Evolutionary conservation across 2,329 filamentous ascomycete species (phyloP), one percentile per base, ranked within the genome.

Genomic region (Huntiella omanensis): DNA sequence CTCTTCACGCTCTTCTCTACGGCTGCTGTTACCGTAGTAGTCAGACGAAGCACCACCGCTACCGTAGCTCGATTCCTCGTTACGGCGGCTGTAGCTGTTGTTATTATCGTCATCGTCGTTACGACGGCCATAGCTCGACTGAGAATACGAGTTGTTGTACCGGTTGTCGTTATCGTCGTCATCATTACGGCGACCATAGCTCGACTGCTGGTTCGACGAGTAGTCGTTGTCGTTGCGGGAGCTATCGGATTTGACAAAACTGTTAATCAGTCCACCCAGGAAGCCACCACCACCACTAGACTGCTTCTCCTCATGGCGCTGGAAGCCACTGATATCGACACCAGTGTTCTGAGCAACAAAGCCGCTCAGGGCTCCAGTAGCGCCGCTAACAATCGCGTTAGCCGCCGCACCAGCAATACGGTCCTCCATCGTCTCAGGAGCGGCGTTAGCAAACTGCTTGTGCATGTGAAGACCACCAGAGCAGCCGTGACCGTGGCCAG

Each of bases 401-500:
- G 73, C 75, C 11, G 71, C 71, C 6, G 66, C 66, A 40, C 64
- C 64, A 11, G 71, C 70, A 52, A 77, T 73, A 54, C 68, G 67
- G 56, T 73, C 72, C 55, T 74, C 69, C 36, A 69, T 55, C 28
- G 64, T 69, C 49, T 69, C 65, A 2, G 61, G 61, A 10, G 62
- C 62, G 32, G 64, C 61, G 40, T 43, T 44, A 16, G 53, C 54
- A 49, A 71, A 74, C 53, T 73, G 71, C 62, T 82, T 86, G 52
- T 77, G 75, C 73, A 92, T 82, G 52, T 77, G 73, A 8, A 94
- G 67, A 61, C 86, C 86, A 50, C 83, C 77, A 50, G 64, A 68
- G 57, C 85, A 93, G 44, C 85, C 85, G 58, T 94, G 84, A 10
- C 83, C 83, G 57, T 87, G 84, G 4, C 87, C 87, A 45, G 73